Evolutionary conservation across 2,329 filamentous ascomycete genomes (phyloP).

Genomic region (Helminthosporium solani): DNA sequence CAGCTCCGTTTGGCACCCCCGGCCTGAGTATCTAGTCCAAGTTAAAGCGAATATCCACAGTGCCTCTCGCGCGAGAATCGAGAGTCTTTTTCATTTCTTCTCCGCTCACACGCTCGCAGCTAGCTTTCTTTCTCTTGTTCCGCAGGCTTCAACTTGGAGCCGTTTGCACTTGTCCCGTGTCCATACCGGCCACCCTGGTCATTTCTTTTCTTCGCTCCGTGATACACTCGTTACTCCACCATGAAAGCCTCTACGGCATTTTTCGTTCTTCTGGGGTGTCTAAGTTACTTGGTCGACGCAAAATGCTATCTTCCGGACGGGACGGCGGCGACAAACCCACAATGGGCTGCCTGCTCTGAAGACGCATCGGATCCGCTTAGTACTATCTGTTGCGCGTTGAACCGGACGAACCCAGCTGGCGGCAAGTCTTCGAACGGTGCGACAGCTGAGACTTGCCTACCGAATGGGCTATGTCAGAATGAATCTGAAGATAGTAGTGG

Average conservation of each 20-base stretch:
- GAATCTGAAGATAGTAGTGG: not conserved
- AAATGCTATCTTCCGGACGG: conserved; percentile 2
- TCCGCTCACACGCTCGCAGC: too few species aligned
- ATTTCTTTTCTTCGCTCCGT: not conserved
- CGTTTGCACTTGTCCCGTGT: not conserved
- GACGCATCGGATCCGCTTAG: not conserved
- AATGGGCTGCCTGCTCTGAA: not conserved
- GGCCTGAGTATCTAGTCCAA: not conserved
- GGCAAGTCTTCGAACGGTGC: not conserved
- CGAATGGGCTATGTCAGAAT: conserved; percentile 7
- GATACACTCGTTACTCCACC: not conserved
- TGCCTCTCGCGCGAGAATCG: not conserved
- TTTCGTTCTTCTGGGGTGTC: not conserved
- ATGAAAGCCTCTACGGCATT: not conserved
- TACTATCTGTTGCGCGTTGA: conserved; percentile 5
- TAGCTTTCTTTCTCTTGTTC: not conserved
- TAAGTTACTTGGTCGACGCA: not conserved
- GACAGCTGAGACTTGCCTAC: conserved; percentile 2
- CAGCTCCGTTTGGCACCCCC: not conserved
- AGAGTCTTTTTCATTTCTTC: too few species aligned
- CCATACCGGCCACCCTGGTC: not conserved
- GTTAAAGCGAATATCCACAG: not conserved
- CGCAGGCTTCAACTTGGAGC: not conserved
- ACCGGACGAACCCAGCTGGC: conserved; percentile 1
- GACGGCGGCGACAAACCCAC: not conserved